Evolutionary conservation across 1,284 basidiomycete genomes (phyloP), one percentile per base, ranked within the genome.

Genomic region (Trichosporon faecale): DNA sequence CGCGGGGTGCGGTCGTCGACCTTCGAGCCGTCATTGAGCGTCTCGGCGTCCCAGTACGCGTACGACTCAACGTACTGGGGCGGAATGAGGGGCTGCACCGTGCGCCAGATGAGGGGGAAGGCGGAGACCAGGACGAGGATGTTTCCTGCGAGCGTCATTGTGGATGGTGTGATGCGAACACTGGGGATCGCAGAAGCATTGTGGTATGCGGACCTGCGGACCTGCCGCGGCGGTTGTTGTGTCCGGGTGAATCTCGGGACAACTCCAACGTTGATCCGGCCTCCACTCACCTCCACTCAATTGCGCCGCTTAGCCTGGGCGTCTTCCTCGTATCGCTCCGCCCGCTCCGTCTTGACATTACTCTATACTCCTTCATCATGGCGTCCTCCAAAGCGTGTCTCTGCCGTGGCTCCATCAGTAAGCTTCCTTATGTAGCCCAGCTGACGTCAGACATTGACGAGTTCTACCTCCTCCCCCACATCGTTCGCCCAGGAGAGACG

Each of bases 401-500:
- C 49, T 66, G 66, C 27, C 69, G 69, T 49, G 69, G 69, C 7
- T 70, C 69, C 7, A 70, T 70, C 65, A 70, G 69, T 70, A 33
- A 37, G 68, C 33, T n/a, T 18, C 4, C 27, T 31, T 8, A 14
- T 4, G 5, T 4, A 29, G 18, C 3, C 18, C 3, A n/a, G 55
- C 66, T 57, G n/a, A 63, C 46, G 5, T 33, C 44, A 73, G 72
- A 73, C 72, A 73, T 73, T 49, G 72, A 73, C 66, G 72, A 86
- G 74, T 85, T 85, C 79, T 85, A 84, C 76, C 69, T 74, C 31
- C 75, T 86, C 2, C 79, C 82, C 0, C 84, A 85, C 68, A 83
- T 85, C 68, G 85, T 85, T 21, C 73, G 77, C 6, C 80, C 84
- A 0, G 85, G 85, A 0, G 85, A 86, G 75, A 86, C 85, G 6